Evolutionary conservation across 164 flowering plant species (phyloP), one percentile per base, ranked within the genome.

Genomic region (Sextonia rubra): DNA sequence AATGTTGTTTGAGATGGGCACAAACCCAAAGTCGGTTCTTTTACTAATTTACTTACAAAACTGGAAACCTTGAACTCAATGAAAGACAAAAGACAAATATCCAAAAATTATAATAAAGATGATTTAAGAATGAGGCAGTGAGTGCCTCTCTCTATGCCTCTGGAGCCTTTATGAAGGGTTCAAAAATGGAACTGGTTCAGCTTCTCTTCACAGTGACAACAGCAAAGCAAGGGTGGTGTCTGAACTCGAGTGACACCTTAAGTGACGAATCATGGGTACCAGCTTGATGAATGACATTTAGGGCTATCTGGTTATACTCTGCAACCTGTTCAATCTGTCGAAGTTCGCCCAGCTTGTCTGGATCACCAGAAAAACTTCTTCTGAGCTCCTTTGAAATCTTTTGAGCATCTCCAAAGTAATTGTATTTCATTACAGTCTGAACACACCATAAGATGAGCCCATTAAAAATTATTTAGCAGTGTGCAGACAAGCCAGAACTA

Each of bases 241-340:
- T 83, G 87, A 91, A 91, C 79, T 90, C 97, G 26, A 96, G 87
- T 37, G 89, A 82, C 17, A 92, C 86, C 79, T 89, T 93, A 9
- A 96, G 90, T 1, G 94, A 83, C 1, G 88, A 86, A 77, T 96
- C 98, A 23, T 77, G 73, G 68, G 79, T 76, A 66, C 94, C 97
- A 30, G 83, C 80, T 69, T 83, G 86, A 73, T 78, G 80, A 61
- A 96, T 82, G 56, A 95, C 83, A 75, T 89, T 93, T 4, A 96
- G 80, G 56, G 98, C 99, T 23, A 91, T 79, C 62, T 82, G 77
- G 74, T 93, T 93, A 80, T 83, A 97, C 81, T 96, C 99, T 22
- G 98, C 97, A 17, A 93, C 96, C 75, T 86, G 98, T 78, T 96
- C 99, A 47, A 96, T 73, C 64, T 76, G 80, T 32, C 87, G 84